Evolutionary conservation across 768 basidiomycete genomes (phyloP), one percentile per base, ranked within the genome.

Genomic region (Pleurotus tuber-regium): DNA sequence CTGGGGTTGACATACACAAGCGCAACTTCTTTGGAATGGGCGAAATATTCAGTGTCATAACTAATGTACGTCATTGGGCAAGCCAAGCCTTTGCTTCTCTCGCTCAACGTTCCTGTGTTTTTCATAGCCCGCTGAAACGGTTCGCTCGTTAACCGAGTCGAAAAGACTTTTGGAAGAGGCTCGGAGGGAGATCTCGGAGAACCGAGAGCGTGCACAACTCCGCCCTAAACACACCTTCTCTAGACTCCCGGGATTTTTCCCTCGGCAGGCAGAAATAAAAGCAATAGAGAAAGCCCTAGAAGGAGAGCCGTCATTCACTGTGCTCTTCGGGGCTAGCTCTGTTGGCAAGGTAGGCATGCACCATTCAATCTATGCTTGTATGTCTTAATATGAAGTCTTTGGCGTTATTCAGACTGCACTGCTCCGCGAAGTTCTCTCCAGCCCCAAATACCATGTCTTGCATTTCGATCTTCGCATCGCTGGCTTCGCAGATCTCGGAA

Each of bases 381-480:
- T n/a, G 35, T n/a, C 7, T 38, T 38, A 19, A 16, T 19, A 7
- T 16, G 12, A 16, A 29, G 30, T 10, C 38, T 35, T 18, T 28
- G 47, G 43, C 26, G 16, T 40, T 26, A 14, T 28, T 21, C 59
- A 90, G 84, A 93, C 91, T 4, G 83, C 86, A 0, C 77, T 93
- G 6, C 73, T 92, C 10, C 79, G 89, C 39, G 87, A 92, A 66
- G 81, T 92, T 23, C 79, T 93, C 21, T 83, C 82, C 9, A 71
- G 74, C 16, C 76, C 83, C 8, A 71, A 71, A 43, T 92, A 86
- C 61, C 87, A 90, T 67, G 87, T 92, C 49, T 76, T 92, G 42
- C 86, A 90, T 61, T 89, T 92, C 57, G 89, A 92, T 65, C 74
- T 93, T 36, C 82, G 89, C 4, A 89, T 92, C 43, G 80, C 90